phyloP scores from a whole-genome alignment of 805 yeast species.

The Torulaspora quercuum region DNA sequence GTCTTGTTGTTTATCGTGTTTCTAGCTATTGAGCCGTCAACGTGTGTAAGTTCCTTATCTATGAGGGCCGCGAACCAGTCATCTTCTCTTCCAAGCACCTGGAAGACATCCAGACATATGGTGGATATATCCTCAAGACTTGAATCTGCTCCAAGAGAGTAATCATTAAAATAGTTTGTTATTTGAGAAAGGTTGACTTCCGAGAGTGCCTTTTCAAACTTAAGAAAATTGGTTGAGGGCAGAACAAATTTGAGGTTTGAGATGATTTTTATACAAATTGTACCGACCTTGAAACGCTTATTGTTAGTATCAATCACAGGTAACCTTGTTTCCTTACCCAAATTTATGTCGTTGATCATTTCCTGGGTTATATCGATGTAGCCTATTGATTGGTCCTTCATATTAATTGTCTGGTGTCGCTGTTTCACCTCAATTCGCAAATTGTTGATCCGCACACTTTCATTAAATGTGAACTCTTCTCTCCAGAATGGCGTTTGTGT shows the following conservation, averaged over 20 bases:
- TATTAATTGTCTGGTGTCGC: conserved; percentile 25
- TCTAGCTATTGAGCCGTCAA: conserved; percentile 25
- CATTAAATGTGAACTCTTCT: conserved; percentile 63
- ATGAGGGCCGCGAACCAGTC: conserved; percentile 71
- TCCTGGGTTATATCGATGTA: conserved; percentile 41
- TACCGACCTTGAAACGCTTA: conserved; percentile 50
- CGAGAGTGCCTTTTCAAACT: conserved; percentile 58
- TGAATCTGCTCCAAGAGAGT: conserved; percentile 32
- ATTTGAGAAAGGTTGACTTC: conserved; percentile 52
- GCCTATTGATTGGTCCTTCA: conserved; percentile 44
- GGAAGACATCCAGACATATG: conserved; percentile 70
- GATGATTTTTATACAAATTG: conserved; percentile 49
- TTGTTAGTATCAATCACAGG: conserved; percentile 43
- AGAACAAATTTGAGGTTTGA: conserved; percentile 55
- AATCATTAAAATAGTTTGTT: conserved; percentile 40
- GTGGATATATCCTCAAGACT: conserved; percentile 54
- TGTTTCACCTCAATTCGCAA: conserved; percentile 48
- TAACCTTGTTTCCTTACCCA: conserved; percentile 37
- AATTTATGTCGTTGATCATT: conserved; percentile 23
- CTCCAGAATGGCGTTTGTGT: conserved; percentile 71
- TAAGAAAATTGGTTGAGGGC: conserved; percentile 55
- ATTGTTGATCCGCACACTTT: conserved; percentile 51
- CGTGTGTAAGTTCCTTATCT: conserved; percentile 56
- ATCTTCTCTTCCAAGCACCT: conserved; percentile 61
- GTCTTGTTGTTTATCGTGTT: conserved; percentile 25